These are phyloP conservation scores for Monilinia polystroma DNA, from an alignment of 2,329 filamentous ascomycete species.

Conservation along the genomic window DNA sequence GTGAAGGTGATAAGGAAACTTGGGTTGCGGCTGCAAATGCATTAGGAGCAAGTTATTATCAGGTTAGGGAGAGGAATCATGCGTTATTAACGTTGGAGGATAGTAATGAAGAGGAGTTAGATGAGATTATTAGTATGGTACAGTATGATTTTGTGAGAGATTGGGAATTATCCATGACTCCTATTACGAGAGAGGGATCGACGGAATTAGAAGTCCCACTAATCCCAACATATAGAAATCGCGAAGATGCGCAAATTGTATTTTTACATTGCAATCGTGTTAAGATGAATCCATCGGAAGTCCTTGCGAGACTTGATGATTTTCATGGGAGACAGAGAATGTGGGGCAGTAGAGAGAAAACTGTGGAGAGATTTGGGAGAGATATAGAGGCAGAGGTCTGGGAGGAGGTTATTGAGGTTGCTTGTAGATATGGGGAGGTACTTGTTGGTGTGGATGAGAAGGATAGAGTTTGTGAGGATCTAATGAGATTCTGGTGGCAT, in stretches of 20 bases:
- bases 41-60: conserved; percentile 5
- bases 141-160: conserved; percentile 20
- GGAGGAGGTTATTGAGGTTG: conserved; percentile 22
- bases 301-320: background rate
- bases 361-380: conserved; percentile 14
- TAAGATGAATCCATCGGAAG: conserved; percentile 11
- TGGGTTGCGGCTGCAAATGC: conserved; percentile 17
- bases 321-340: conserved; percentile 9
- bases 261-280: conserved; percentile 19
- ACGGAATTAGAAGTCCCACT: background rate
- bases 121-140: conserved; percentile 12
- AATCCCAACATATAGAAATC: background rate
- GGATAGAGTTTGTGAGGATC: conserved; percentile 7
- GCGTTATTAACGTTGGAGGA: background rate
- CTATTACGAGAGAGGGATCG: background rate
- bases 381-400: conserved; percentile 22
- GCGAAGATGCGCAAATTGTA: conserved; percentile 4
- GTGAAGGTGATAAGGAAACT: conserved; percentile 24
- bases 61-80: conserved; percentile 23
- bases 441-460: background rate
- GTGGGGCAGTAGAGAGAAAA: conserved; percentile 5
- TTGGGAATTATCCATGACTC: background rate
- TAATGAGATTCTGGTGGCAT: conserved; percentile 23
- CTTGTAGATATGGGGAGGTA: conserved; percentile 16
- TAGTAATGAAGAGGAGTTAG: background rate